phyloP scores from a whole-genome alignment of 108 stramenopile species.

The Nitzschia palea region DNA sequence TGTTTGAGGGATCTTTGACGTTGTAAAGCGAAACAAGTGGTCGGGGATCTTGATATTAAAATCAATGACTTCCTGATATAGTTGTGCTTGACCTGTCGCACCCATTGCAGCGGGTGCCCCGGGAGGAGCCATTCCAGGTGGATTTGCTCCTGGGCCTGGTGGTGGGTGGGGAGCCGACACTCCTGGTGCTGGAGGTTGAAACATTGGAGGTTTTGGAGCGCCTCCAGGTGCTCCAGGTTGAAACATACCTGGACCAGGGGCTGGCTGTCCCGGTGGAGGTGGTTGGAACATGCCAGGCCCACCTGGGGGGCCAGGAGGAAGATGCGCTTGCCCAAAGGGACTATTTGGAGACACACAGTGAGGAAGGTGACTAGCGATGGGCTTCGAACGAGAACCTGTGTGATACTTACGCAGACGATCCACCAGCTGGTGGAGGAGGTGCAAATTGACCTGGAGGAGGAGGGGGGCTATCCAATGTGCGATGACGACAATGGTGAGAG shows the following conservation, averaged over 20 bases:
- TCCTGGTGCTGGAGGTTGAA: conserved; percentile 25
- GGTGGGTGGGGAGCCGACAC: conserved; percentile 1
- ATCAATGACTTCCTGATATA: conserved; percentile 68
- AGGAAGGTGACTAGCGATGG: too few species aligned
- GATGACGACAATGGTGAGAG: not conserved
- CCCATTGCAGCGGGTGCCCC: conserved; percentile 21
- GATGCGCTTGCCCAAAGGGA: conserved; percentile 14
- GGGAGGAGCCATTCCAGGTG: conserved; percentile 10
- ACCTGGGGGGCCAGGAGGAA: conserved; percentile 7
- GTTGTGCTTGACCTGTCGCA: conserved; percentile 4
- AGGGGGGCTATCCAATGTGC: conserved; percentile 8
- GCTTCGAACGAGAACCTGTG: not conserved
- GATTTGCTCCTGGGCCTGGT: not conserved
- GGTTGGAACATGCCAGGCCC: conserved; percentile 3
- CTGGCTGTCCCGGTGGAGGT: conserved; percentile 24
- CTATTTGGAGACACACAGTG: not conserved
- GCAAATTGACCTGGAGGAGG: conserved; percentile 18
- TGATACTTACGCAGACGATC: not conserved
- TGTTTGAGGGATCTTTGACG: conserved; percentile 57
- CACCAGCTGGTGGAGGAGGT: conserved; percentile 5
- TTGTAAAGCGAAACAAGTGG: conserved; percentile 58
- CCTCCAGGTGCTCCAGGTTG: conserved; percentile 35
- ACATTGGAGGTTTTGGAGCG: conserved; percentile 23
- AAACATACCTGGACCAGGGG: conserved; percentile 36
- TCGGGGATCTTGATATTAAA: conserved; percentile 65